A percentile compares a stretch with the other conserved stretches of the same genome.
These are phyloP conservation scores for Fimicolochytrium jonesii DNA, from an alignment of 192 early-diverging fungal species.

Conservation along the genomic window DNA sequence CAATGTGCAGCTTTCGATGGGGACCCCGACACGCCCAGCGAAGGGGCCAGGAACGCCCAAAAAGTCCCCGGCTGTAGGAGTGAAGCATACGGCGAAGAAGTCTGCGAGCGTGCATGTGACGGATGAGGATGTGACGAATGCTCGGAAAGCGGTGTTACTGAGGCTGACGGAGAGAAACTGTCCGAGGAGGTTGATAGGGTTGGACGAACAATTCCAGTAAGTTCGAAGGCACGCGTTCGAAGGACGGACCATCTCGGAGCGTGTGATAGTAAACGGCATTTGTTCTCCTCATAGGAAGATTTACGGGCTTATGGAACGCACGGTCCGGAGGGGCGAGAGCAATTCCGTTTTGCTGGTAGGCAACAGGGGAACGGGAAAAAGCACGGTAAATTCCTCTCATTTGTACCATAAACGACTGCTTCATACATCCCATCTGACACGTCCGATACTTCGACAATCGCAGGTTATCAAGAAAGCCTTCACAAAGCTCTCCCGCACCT, in stretches of 20 bases:
- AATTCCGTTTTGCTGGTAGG: constrained; percentile 86
- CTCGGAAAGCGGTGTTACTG: not conserved
- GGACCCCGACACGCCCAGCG: not conserved
- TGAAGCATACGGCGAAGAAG: not conserved
- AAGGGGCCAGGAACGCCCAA: not conserved
- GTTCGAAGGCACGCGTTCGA: not conserved
- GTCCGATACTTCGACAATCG: too few relatives aligned
- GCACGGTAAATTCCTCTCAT: constrained; percentile 46
- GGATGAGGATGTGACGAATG: not conserved
- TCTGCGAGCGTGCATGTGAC: not conserved
- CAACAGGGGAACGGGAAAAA: constrained; percentile 74
- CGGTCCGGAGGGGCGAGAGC: constrained; percentile 68
- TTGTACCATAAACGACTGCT: not conserved
- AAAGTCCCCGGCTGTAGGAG: not conserved
- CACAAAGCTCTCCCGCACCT: constrained; percentile 18
- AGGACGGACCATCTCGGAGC: not conserved
- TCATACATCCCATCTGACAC: not conserved
- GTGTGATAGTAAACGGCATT: not conserved
- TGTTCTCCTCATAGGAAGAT: constrained; percentile 35
- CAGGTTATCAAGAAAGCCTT: constrained; percentile 5
- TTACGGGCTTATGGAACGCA: constrained; percentile 53
- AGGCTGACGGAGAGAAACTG: not conserved
- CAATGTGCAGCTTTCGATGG: not conserved
- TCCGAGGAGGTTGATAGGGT: not conserved
- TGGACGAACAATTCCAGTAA: constrained; percentile 14